Base-by-base conservation (phyloP, 805 yeast species). In the Yamadazyma insecticola region DNA sequence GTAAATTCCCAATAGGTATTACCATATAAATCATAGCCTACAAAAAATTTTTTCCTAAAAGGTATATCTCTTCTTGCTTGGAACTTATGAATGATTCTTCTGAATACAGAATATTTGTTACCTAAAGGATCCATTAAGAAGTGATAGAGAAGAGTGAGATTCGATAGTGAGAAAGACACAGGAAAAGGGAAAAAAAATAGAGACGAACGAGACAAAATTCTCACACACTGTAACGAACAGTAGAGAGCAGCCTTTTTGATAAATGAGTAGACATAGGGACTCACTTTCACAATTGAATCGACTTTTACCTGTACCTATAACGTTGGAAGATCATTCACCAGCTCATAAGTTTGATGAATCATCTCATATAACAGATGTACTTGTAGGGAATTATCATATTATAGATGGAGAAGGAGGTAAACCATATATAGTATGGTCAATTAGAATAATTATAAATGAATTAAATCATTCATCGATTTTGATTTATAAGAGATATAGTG, bases 1-100 rank as follows among this genome's bases (percentile, higher is more conserved):
- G 68, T 66, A 54, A 81, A 78, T 51, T 85, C 95, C 95, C 95
- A 85, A 58, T 80, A 85, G 2, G 90, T 77, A 52, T 85, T 85
- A 2, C 92, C 95, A 23, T 76, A 77, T n/a, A 86, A 63, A 48
- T 85, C 95, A 48, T 82, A 84, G 2, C 87, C 84, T 7, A 78
- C 66, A 44, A 84, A 83, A 61, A 78, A 84, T 50, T 67, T 70
- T 33, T 68, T 69, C 24, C 94, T 67, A 52, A 83, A 77, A 0
- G 95, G 95, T 3, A 84, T 67, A 26, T 63, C 70, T 26, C 79
- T 57, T 4, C 81, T 53, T 0, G 88, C 69, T 44, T 70, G 72
- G 76, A 79, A 84, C 43, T 63, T 62, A 53, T 73, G 71, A 33
- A 68, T 60, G 0, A 74, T 35, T 28, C 72, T 71, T 48, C 66